phyloP scores from a whole-genome alignment of 352 stramenopile genomes.

The Pythium brassicae region DNA sequence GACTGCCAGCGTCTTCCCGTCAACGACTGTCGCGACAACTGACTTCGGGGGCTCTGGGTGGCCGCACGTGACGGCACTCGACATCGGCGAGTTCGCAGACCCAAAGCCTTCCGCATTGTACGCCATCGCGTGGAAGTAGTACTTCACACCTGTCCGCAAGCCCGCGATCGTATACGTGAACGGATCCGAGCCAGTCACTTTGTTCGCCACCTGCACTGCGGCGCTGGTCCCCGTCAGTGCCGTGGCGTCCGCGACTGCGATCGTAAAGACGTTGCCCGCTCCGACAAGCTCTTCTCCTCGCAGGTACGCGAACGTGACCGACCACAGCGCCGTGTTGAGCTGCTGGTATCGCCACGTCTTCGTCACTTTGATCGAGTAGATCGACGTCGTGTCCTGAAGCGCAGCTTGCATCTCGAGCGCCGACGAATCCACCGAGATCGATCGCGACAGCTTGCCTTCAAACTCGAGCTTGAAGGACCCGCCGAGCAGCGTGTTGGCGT shows the following conservation, averaged over 20 bases:
- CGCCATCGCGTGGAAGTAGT: constrained; percentile 80
- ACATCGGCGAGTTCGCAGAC: constrained; percentile 55
- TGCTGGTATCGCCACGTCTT: constrained; percentile 30
- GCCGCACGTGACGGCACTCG: constrained; percentile 44
- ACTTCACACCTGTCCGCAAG: constrained; percentile 46
- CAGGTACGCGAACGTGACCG: constrained; percentile 93
- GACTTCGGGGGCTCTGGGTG: constrained; percentile 42
- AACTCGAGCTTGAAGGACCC: constrained; percentile 90
- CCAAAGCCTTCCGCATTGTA: constrained; percentile 72
- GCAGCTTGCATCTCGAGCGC: constrained; percentile 83
- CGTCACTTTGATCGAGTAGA: constrained; percentile 83
- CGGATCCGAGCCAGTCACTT: constrained; percentile 89
- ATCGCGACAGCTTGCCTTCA: constrained; percentile 74
- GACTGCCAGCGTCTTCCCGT: constrained; percentile 52
- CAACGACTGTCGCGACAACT: constrained; percentile 42
- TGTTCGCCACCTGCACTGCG: constrained; percentile 67
- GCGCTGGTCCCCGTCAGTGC: constrained; percentile 61
- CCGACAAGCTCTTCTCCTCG: constrained; percentile 89
- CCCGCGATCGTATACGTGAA: constrained; percentile 63
- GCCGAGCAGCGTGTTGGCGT: constrained; percentile 40
- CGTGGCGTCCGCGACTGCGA: constrained; percentile 47
- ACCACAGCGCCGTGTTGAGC: constrained; percentile 83
- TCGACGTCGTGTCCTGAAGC: constrained; percentile 64
- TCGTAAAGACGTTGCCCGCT: constrained; percentile 86
- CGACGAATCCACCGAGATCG: constrained; percentile 73